Conservation (phyloP, 352 stramenopile species). For the Pythium periplocum region DNA sequence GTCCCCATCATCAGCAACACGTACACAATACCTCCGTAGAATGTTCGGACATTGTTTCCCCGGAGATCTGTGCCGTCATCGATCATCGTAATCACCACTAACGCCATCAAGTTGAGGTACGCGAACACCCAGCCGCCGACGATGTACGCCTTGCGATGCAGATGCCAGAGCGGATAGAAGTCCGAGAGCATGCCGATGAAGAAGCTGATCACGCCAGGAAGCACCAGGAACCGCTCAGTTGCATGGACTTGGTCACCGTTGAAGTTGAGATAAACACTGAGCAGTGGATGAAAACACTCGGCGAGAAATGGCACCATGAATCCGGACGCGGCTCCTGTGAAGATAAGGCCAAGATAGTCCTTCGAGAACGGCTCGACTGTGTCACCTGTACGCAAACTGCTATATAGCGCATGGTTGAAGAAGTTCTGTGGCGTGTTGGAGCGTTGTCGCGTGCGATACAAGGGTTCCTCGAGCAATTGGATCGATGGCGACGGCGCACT, state of each 20-base stretch:
- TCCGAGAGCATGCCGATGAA: slow-evolving; percentile 76
- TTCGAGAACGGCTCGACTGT: slow-evolving; percentile 52
- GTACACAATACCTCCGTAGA: slow-evolving; percentile 59
- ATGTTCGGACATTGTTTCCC: slow-evolving; percentile 37
- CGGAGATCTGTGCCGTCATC: slow-evolving; percentile 36
- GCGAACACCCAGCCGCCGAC: slow-evolving; percentile 63
- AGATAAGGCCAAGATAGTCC: slow-evolving; percentile 54
- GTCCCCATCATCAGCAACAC: slow-evolving; percentile 66
- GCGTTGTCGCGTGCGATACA: slow-evolving; percentile 32
- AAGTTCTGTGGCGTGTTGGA: slow-evolving; percentile 51
- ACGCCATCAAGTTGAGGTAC: slow-evolving; percentile 63
- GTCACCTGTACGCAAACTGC: slow-evolving; percentile 49
- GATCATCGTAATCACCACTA: slow-evolving; percentile 53
- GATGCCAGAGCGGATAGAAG: slow-evolving; percentile 70
- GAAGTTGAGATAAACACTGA: slow-evolving; percentile 53
- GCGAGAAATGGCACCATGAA: slow-evolving; percentile 68
- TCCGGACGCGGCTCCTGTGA: slow-evolving; percentile 44
- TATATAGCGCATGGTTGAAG: slow-evolving; percentile 75
- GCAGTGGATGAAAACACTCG: slow-evolving; percentile 54
- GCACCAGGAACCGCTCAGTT: slow-evolving; percentile 43
- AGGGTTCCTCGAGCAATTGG: slow-evolving; percentile 50
- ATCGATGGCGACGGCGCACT: slow-evolving; percentile 56
- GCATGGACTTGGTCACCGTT: slow-evolving; percentile 38
- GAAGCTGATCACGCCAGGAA: slow-evolving; percentile 58
- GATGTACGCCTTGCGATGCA: slow-evolving; percentile 79